Conservation (phyloP, 805 yeast species). For the Starmerella floris region DNA sequence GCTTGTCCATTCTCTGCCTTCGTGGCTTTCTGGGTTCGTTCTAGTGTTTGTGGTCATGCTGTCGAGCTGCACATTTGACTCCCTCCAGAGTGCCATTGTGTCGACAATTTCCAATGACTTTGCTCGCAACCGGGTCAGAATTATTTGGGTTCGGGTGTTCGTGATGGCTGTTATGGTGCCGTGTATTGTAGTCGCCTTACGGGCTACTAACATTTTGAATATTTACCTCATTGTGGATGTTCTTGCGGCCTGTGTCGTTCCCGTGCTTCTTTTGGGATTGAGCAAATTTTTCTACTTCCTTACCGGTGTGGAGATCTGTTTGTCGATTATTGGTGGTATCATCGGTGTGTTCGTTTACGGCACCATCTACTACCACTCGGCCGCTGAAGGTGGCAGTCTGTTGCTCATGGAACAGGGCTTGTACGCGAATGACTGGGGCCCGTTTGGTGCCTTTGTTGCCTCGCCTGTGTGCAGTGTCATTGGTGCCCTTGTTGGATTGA, state of each 20-base stretch:
- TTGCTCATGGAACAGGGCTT: constrained; percentile 54
- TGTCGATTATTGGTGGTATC: constrained; percentile 74
- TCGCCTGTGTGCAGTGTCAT: constrained; percentile 74
- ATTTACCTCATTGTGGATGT: constrained; percentile 85
- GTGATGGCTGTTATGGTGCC: constrained; percentile 77
- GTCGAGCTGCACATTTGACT: constrained; percentile 81
- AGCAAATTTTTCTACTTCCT: constrained; percentile 53
- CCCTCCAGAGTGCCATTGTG: constrained; percentile 75
- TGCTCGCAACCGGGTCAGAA: constrained; percentile 64
- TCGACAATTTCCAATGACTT: constrained; percentile 82
- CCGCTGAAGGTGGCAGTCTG: constrained; percentile 55
- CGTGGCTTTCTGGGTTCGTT: constrained; percentile 76
- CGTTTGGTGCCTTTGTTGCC: constrained; percentile 86
- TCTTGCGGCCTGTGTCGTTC: constrained; percentile 75
- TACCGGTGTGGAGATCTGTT: constrained; percentile 66
- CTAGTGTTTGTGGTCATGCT: constrained; percentile 58
- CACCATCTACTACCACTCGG: constrained; percentile 50
- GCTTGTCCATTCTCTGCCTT: constrained; percentile 57
- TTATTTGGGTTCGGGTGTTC: constrained; percentile 52
- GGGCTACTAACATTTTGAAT: constrained; percentile 71
- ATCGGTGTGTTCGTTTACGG: constrained; percentile 75
- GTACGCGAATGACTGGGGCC: constrained; percentile 77
- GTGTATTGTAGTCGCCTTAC: constrained; percentile 66
- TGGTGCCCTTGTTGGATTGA: constrained; percentile 42
- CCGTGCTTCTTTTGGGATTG: constrained; percentile 69